Base-by-base conservation (phyloP, 2,329 filamentous ascomycete genomes). In the Penicillium hordei region DNA sequence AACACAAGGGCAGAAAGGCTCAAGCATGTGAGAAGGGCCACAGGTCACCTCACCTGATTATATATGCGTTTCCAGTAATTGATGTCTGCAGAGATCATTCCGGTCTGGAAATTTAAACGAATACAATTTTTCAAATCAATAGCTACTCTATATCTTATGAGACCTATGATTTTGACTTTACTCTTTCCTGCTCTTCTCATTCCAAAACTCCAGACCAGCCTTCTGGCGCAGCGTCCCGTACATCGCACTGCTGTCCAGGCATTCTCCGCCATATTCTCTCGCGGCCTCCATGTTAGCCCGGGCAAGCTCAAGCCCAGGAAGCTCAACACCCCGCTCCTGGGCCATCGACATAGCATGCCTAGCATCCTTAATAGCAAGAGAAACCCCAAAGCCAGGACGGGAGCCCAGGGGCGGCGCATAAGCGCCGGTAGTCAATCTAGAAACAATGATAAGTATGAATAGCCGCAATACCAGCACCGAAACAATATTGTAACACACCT, bases 351-450 rank as follows among this genome's bases (percentile, higher is more conserved):
- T 62, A 1, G 73, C 73, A 56, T 75, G 72, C 13, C 67, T 68
- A 9, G 73, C 72, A 59, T 75, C 73, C 52, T 75, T 75, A 58
- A 75, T 75, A 17, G 73, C 70, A 19, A 74, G 57, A 0, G 72
- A 74, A 10, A 75, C 72, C 15, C 71, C 70, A 34, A 75, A 75
- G 9, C 73, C 73, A 29, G 73, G 73, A 23, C 69, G 70, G 2
- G 70, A 69, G 46, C 70, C 65, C 29, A 74, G 58, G 1, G 73
- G 66, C 0, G 76, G 78, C 10, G 72, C 73, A 59, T 79, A 79
- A 13, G 69, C 73, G 17, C 77, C 77, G 1, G 74, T 74, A 17
- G 77, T 79, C 57, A 79, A 60, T 55, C 78, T 72, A 39, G 5
- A 54, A 29, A 34, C 5, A 29, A 17, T 13, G 19, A 27, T 52